These are phyloP conservation scores for Paramecium octaurelia DNA, from an alignment of 73 alveolate genomes.

Conservation along the genomic window DNA sequence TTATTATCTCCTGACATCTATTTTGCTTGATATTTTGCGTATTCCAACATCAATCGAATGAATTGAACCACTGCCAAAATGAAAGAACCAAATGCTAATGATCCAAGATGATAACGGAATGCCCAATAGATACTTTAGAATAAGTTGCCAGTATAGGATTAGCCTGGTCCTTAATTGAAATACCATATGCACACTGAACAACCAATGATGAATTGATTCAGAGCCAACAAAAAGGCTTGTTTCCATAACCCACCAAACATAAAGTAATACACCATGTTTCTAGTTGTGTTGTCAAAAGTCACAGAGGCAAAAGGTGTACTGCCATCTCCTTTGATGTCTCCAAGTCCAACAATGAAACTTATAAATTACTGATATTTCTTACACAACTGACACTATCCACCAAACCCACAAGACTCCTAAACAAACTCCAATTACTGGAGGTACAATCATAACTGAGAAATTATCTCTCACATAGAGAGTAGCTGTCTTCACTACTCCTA, in stretches of 20 bases:
- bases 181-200: slow-evolving; percentile 91
- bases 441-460: slow-evolving; percentile 75
- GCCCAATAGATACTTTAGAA: slow-evolving; percentile 78
- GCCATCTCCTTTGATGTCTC: slow-evolving; percentile 72
- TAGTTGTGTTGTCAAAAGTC: slow-evolving; percentile 78
- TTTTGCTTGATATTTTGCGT: slow-evolving; percentile 72
- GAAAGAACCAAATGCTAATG: slow-evolving; percentile 91
- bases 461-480: slow-evolving; percentile 78
- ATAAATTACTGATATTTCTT: not conserved
- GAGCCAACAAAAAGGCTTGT: slow-evolving; percentile 81
- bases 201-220: slow-evolving; percentile 85
- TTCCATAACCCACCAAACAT: slow-evolving; percentile 89
- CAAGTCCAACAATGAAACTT: slow-evolving; percentile 70
- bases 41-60: slow-evolving; percentile 83
- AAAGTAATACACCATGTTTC: slow-evolving; percentile 80
- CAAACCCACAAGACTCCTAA: slow-evolving; percentile 68
- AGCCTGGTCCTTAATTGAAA: slow-evolving; percentile 85
- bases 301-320: slow-evolving; percentile 73
- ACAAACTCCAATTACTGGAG: slow-evolving; percentile 73
- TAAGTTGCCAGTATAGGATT: slow-evolving; percentile 69
- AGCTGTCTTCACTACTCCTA: slow-evolving; percentile 83
- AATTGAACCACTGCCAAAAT: slow-evolving; percentile 89
- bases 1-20: slow-evolving; percentile 70
- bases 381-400: slow-evolving; percentile 84
- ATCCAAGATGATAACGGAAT: slow-evolving; percentile 89